phyloP scores from a whole-genome alignment of 306 rosid species.

The Lotus japonicus region DNA sequence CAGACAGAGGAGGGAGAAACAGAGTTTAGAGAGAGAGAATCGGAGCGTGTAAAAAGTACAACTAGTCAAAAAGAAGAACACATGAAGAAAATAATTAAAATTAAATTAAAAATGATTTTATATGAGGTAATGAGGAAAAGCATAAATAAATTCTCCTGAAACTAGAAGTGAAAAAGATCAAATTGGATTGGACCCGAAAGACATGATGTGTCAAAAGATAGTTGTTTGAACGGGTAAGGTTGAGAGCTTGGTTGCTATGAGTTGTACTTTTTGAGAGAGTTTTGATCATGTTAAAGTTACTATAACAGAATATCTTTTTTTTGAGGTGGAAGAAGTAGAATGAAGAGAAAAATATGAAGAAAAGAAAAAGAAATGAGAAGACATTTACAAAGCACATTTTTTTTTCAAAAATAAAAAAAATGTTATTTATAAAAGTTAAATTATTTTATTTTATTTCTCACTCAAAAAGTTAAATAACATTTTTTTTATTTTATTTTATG shows the following conservation, averaged over 20 bases:
- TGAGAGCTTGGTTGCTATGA: no score
- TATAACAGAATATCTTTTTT: no score
- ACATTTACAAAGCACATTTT: constrained; percentile 17
- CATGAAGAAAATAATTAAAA: constrained; percentile 17
- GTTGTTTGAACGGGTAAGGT: no score
- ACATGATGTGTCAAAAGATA: no score
- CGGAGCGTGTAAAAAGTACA: constrained; percentile 58
- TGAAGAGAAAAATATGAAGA: no score
- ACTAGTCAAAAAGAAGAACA: constrained; percentile 53
- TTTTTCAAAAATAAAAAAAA: neutral
- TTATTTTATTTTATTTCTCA: neutral
- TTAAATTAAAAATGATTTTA: neutral
- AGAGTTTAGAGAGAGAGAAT: constrained; percentile 43
- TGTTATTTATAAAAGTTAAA: neutral
- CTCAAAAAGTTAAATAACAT: no score
- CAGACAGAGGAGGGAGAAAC: constrained; percentile 49
- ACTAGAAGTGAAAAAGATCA: no score
- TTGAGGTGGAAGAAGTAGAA: no score
- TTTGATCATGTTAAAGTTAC: no score
- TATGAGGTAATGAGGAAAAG: constrained; percentile 23
- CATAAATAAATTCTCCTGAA: constrained; percentile 25
- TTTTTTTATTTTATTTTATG: neutral
- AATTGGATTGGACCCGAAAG: no score
- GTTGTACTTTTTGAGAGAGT: no score
- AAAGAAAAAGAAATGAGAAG: neutral